phyloP scores from a whole-genome alignment of 306 rosid species.

The Quercus robur region DNA sequence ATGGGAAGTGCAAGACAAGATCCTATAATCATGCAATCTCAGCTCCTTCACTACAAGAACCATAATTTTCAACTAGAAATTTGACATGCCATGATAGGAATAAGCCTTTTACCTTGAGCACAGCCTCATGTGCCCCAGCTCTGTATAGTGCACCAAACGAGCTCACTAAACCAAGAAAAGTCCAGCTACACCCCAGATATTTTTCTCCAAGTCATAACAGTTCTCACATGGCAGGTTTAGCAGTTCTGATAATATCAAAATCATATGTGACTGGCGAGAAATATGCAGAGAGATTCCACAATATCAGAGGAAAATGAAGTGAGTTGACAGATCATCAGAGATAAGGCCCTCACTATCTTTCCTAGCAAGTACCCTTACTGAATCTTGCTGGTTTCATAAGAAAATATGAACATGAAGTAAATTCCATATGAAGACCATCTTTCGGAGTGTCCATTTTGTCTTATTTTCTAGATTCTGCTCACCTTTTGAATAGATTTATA shows the following conservation, averaged over 20 bases:
- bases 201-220: conserved; percentile 59
- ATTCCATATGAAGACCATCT: no score
- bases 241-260: conserved; percentile 23
- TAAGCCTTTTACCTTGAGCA: conserved; percentile 64
- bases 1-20: conserved; percentile 85
- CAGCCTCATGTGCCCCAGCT: conserved; percentile 64
- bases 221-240: conserved; percentile 39
- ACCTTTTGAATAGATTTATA: no score
- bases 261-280: conserved; percentile 41
- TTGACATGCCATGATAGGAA: conserved; percentile 61
- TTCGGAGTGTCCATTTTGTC: no score
- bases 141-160: conserved; percentile 66
- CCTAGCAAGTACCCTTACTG: conserved; percentile 68
- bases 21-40: conserved; percentile 63
- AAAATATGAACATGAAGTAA: no score
- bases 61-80: conserved; percentile 34
- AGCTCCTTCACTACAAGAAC: conserved; percentile 32
- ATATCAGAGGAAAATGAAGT: conserved; percentile 51
- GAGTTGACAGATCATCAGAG: conserved; percentile 45
- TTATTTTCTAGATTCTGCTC: no score
- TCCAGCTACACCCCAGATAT: conserved; percentile 95
- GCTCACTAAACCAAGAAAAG: conserved; percentile 79
- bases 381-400: conserved; percentile 31
- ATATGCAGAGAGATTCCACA: conserved; percentile 50
- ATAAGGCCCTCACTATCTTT: conserved; percentile 56